Evolutionary conservation across 192 early-diverging fungal genomes (phyloP).

Genomic region (Diversispora eburnea): DNA sequence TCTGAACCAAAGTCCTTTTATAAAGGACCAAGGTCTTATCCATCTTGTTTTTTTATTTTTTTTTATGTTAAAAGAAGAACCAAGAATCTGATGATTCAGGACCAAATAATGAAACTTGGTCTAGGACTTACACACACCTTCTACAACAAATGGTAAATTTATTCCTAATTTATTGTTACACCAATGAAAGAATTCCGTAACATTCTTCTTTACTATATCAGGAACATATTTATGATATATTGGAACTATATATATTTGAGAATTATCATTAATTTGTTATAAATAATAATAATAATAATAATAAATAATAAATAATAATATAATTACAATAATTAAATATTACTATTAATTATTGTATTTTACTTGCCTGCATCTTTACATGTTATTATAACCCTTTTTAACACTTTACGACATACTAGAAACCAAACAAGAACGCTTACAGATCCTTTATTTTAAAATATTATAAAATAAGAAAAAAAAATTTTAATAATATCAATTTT

Average conservation of each 20-base stretch:
- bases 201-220: neutral
- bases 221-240: slow-evolving; percentile 14
- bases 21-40: too few species aligned
- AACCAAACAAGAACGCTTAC: slow-evolving; percentile 78
- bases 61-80: too few species aligned
- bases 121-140: neutral
- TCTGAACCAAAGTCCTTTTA: too few species aligned
- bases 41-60: too few species aligned
- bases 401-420: slow-evolving; percentile 64
- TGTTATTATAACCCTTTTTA: neutral
- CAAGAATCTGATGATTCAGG: too few species aligned
- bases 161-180: neutral
- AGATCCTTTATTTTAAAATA: slow-evolving; percentile 46
- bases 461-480: neutral
- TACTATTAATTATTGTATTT: neutral
- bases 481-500: neutral
- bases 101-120: too few species aligned
- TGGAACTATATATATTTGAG: neutral
- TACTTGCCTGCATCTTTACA: neutral
- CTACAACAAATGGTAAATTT: neutral
- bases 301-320: neutral
- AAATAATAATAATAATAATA: too few species aligned
- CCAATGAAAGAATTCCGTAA: neutral
- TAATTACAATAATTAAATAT: neutral
- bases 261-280: too few species aligned